Evolutionary conservation across 202 grass and related monocot species (phyloP), one percentile per base, ranked within the genome.

Genomic region (Elaeis oleifera): DNA sequence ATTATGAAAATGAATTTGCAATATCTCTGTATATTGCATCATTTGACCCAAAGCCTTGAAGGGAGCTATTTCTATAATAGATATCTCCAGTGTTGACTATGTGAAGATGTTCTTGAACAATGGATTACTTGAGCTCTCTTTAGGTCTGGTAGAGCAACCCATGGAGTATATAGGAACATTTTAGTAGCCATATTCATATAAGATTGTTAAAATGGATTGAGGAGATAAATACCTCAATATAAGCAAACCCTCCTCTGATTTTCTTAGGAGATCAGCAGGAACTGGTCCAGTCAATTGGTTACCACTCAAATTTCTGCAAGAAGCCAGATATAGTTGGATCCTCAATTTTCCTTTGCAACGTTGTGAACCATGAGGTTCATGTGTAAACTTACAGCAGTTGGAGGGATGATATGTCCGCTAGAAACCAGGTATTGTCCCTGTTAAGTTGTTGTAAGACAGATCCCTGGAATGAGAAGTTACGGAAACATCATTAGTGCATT

Each of bases 361-460:
- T 36, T 50, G 11, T 49, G 24, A 63, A 65, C 50, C 16, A 36
- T 8, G 56, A 48, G 23, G 20, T 5, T 73, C 50, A 28, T 18
- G 49, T 0, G 39, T 66, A 50, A 27, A 58, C 73, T 74, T 69
- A 89, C 85, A 84, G 65, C 51, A 74, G 18, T 58, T 44, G 15
- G 25, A 89, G 80, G 1, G 39, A 73, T 31, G 59, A 52, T 51
- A 84, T 60, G 1, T 55, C 20, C 56, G 72, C 73, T 29, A 84
- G 67, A 26, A 75, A 54, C 73, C 78, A 24, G 79, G 79, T 72
- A 87, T 79, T 17, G 31, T 58, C 19, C 67, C 88, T 2, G 74
- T 73, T 58, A 87, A 75, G 55, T 21, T 69, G 53, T 82, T 87
- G 44, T 65, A 16, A 69, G 84, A 79, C 36, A 82, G 76, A 75